These are phyloP conservation scores for Rhizophagus prolifer DNA, from an alignment of 192 early-diverging fungal genomes.

Conservation along the genomic window DNA sequence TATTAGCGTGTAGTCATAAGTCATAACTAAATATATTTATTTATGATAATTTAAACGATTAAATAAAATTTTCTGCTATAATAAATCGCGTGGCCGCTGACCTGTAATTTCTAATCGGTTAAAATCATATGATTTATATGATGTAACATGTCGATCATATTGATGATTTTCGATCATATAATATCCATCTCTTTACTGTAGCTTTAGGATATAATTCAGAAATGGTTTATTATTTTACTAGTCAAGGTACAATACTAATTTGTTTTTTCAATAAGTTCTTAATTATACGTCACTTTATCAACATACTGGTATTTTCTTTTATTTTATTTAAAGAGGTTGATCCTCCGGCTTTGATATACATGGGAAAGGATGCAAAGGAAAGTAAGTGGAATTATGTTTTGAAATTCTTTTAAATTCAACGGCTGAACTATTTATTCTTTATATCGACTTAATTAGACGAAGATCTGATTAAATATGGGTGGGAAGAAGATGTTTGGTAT, in stretches of 20 bases:
- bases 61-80: too few relatives aligned
- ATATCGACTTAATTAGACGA: conserved; percentile 56
- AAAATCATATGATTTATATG: too few relatives aligned
- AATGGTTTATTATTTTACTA: conserved; percentile 28
- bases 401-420: not conserved
- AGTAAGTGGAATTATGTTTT: conserved; percentile 49
- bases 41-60: too few relatives aligned
- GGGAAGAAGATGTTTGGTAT: conserved; percentile 89
- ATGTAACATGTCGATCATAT: too few relatives aligned
- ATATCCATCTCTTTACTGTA: too few relatives aligned
- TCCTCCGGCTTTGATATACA: conserved; percentile 82
- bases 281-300: not conserved
- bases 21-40: too few relatives aligned
- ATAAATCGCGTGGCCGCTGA: too few relatives aligned
- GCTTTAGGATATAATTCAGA: not conserved
- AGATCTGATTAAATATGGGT: conserved; percentile 93
- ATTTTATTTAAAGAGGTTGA: conserved; percentile 61
- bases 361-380: conserved; percentile 99
- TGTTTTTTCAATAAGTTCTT: not conserved
- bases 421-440: not conserved
- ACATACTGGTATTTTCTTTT: not conserved
- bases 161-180: too few relatives aligned
- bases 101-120: too few relatives aligned
- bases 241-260: conserved; percentile 4
- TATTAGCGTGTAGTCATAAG: too few relatives aligned